These are phyloP conservation scores for Colletotrichum zoysiae DNA, from an alignment of 2,329 filamentous ascomycete species.

Conservation along the genomic window DNA sequence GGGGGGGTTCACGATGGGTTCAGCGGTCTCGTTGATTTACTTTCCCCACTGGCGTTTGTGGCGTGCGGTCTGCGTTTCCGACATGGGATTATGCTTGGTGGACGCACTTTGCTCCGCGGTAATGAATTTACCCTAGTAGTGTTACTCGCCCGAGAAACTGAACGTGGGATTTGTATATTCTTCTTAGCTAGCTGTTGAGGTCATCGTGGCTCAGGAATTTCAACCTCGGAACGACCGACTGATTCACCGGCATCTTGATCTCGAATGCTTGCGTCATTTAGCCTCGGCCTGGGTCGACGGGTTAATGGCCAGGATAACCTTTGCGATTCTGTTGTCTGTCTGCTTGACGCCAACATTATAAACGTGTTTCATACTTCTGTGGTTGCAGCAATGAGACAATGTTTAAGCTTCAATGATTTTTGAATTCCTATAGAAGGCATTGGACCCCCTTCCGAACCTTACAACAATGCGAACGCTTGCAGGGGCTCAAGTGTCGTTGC, in stretches of 20 bases:
- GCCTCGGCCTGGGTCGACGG: neutral
- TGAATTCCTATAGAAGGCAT: conserved; percentile 22
- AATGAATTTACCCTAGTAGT: neutral
- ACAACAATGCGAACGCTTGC: conserved; percentile 14
- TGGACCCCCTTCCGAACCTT: conserved; percentile 8
- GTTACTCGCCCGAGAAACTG: no score
- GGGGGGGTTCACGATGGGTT: conserved; percentile 27
- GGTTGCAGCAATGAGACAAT: neutral
- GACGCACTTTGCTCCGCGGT: conserved; percentile 12
- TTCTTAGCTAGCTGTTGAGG: neutral
- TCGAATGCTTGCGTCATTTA: neutral
- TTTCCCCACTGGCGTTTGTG: conserved; percentile 26
- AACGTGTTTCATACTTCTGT: neutral
- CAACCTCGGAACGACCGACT: neutral
- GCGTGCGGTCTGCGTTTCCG: conserved; percentile 7
- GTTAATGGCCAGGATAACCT: neutral
- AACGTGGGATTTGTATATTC: neutral
- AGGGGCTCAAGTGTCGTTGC: conserved; percentile 11
- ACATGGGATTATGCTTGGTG: neutral
- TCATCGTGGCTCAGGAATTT: no score
- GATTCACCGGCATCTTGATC: neutral
- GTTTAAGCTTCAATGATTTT: conserved; percentile 6
- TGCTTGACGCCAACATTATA: neutral
- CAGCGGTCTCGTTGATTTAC: conserved; percentile 1
- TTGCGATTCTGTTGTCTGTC: neutral